Evolutionary conservation across 306 rosid genomes (phyloP), one percentile per base, ranked within the genome.

Genomic region (Casuarina glauca): DNA sequence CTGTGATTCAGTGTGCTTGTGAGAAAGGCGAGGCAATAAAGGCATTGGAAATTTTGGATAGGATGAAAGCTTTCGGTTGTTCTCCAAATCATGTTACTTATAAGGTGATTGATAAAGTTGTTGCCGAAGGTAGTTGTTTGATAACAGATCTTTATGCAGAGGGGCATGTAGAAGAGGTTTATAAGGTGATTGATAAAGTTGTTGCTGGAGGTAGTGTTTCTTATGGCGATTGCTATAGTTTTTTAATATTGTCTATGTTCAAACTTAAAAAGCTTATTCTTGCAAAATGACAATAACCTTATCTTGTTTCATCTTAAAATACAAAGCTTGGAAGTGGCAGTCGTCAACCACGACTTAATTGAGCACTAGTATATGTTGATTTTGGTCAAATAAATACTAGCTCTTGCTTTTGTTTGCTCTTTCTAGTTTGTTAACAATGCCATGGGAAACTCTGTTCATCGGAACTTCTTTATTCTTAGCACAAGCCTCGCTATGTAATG

Each of bases 231-330:
- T 90, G 92, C 73, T 87, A 82, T 73, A 94, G 90, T 74, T 86
- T 91, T 54, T 85, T 94, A 48, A 91, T 92, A 77, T 79, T 92
- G 76, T 81, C 88, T 17, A 83, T 94, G 84, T 80, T 85, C 69
- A 85, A 73, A 79, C 77, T 62, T 19, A 83, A 83, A 77, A 85
- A 49, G 69, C 57, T 74, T 36, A 35, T 35, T 61, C 12, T 61
- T 35, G n/a, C 0, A 5, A 3, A 12, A 61, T 10, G 35, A 3
- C 17, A 61, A 61, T 32, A 16, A 13, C 69, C 3, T 20, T 8
- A n/a, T 13, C 43, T 62, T 13, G 6, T 36, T 62, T 36, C 20
- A 2, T 36, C 45, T 3, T 62, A 3, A 15, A 36, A 62, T 62
- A 62, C 0, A 43, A 8, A 36, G 36, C 42, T 62, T 2, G 44